These are phyloP conservation scores for Spathaspora hagerdaliae DNA, from an alignment of 805 yeast species.

Conservation along the genomic window DNA sequence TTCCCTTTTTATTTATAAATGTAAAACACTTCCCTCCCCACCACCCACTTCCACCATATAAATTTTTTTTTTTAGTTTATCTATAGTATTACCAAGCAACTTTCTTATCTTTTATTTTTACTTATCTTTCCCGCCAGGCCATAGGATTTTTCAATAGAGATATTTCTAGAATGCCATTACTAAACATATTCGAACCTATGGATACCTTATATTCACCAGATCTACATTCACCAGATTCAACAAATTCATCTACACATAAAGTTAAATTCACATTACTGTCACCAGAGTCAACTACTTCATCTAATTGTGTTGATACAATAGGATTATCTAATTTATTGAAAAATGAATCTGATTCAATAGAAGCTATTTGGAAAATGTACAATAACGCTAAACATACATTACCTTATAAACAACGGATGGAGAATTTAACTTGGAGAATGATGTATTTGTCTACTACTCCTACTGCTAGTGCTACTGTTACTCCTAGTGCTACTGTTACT, in stretches of 20 bases:
- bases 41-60: no score
- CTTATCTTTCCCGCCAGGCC: neutral
- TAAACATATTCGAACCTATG: neutral
- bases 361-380: conserved; percentile 73
- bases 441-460: conserved; percentile 47
- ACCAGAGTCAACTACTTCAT: neutral
- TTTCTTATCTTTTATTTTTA: no score
- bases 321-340: conserved; percentile 2
- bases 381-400: conserved; percentile 67
- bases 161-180: neutral
- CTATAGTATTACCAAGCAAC: neutral
- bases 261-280: neutral
- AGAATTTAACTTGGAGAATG: conserved; percentile 84
- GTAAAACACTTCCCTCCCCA: no score
- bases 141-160: neutral
- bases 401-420: conserved; percentile 75
- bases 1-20: no score
- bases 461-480: neutral
- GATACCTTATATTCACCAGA: neutral
- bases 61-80: no score
- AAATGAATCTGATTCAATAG: conserved; percentile 9
- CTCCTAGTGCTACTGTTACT: neutral
- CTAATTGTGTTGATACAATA: neutral
- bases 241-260: neutral
- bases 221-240: neutral